A percentile compares a stretch with the other conserved stretches of the same genome.
phyloP scores from a whole-genome alignment of 2,329 filamentous ascomycete genomes.

The Diaporthe sp. region DNA sequence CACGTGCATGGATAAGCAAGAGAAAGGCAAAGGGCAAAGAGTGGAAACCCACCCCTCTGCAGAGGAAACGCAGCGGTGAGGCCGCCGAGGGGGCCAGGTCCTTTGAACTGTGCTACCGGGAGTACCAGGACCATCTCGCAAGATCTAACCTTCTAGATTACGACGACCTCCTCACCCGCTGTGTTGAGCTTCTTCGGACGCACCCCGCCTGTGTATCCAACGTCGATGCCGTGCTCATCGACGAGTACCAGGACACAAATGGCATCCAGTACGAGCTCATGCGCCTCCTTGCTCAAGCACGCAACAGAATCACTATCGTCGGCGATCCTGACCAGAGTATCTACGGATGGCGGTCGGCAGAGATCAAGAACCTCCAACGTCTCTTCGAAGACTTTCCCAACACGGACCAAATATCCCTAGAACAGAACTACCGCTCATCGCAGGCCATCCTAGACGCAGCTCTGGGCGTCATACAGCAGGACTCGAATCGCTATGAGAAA shows the following conservation, averaged over 20 bases:
- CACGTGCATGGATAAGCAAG: slow-evolving; percentile 82
- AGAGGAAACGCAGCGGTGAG: slow-evolving; percentile 54
- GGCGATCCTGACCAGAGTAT: slow-evolving; percentile 98
- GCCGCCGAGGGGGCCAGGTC: slow-evolving; percentile 60
- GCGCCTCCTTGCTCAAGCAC: slow-evolving; percentile 82
- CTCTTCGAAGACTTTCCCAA: slow-evolving; percentile 82
- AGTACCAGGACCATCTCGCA: slow-evolving; percentile 83
- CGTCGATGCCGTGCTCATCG: slow-evolving; percentile 90
- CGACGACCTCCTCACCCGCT: slow-evolving; percentile 89
- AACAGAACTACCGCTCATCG: slow-evolving; percentile 96
- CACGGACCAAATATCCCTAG: slow-evolving; percentile 85
- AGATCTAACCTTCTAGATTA: slow-evolving; percentile 90
- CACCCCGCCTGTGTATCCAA: slow-evolving; percentile 88
- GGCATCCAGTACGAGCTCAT: slow-evolving; percentile 95
- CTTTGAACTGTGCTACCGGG: slow-evolving; percentile 75
- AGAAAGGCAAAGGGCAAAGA: slow-evolving; percentile 69
- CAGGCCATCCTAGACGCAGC: slow-evolving; percentile 85
- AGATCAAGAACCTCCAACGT: slow-evolving; percentile 87
- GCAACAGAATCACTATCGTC: slow-evolving; percentile 88
- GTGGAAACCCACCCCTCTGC: slow-evolving; percentile 44
- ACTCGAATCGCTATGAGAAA: slow-evolving; percentile 84
- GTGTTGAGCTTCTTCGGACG: slow-evolving; percentile 80
- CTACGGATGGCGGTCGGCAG: slow-evolving; percentile 94
- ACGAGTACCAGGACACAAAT: slow-evolving; percentile 98
- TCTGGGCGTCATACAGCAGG: slow-evolving; percentile 90